Conservation (phyloP, 768 basidiomycete genomes). For the Clathrus columnatus region DNA sequence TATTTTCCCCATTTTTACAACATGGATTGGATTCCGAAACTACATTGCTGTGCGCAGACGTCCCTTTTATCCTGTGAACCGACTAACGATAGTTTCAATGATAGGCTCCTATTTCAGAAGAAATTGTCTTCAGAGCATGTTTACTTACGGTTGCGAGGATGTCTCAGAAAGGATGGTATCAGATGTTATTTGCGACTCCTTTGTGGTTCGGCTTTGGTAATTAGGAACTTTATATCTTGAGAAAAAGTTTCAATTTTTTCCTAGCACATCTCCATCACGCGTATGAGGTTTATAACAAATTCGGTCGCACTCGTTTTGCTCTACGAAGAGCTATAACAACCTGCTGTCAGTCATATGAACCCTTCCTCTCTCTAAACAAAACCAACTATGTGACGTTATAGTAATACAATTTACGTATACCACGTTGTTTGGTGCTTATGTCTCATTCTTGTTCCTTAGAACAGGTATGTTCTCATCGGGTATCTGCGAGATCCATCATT, state of each 20-base stretch:
- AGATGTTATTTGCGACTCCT: slow-evolving; percentile 75
- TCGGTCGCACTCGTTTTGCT: slow-evolving; percentile 61
- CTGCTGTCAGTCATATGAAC: slow-evolving; percentile 34
- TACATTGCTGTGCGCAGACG: slow-evolving; percentile 39
- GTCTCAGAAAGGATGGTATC: slow-evolving; percentile 41
- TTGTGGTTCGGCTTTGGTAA: slow-evolving; percentile 84
- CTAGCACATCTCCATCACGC: slow-evolving; percentile 90
- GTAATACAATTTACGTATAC: slow-evolving; percentile 89
- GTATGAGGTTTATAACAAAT: slow-evolving; percentile 72
- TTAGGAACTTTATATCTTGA: slow-evolving; percentile 19
- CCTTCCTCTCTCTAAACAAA: slow-evolving; percentile 9
- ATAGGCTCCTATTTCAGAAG: slow-evolving; percentile 87
- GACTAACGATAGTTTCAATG: neutral
- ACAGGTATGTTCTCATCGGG: slow-evolving; percentile 37
- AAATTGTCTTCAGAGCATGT: slow-evolving; percentile 84
- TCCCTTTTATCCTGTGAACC: neutral
- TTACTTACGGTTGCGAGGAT: slow-evolving; percentile 68
- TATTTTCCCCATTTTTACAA: slow-evolving; percentile 33
- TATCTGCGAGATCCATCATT: neutral
- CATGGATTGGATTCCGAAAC: slow-evolving; percentile 62
- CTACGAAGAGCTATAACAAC: slow-evolving; percentile 49
- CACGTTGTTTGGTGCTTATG: slow-evolving; percentile 85
- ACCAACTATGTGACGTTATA: slow-evolving; percentile 24
- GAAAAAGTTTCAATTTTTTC: neutral
- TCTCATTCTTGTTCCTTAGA: slow-evolving; percentile 76